Base-by-base conservation (phyloP, 2,329 filamentous ascomycete genomes). In the Trichoderma afroharzianum region DNA sequence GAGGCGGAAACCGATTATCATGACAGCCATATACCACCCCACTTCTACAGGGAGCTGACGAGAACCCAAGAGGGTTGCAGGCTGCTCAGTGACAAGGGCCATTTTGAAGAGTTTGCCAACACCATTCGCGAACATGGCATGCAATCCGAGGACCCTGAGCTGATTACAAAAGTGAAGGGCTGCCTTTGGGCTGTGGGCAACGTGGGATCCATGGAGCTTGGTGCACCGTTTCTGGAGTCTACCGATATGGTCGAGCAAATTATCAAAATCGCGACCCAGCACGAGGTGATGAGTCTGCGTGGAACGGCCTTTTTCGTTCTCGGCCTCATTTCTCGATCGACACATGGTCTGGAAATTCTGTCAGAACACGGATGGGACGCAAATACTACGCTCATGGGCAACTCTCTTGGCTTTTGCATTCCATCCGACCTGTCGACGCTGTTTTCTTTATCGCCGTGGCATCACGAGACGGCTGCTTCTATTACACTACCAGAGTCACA, bases 121-220 rank as follows among this genome's bases (percentile, higher is more conserved):
- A 98, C 93, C 0, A 97, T 99, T 75, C 91, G 92, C 63, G 94
- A 98, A 74, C 92, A 94, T 76, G 93, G 92, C 43, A 91, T 95
- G 85, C 92, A 96, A 76, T 91, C 91, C 55, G 92, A 97, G 75
- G 96, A 99, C 76, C 80, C 88, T 0, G 96, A 99, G 80, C 88
- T 92, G 28, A 90, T 98, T 58, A 90, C 94, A 72, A 98, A 98
- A 79, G 94, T 98, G 74, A 99, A 99, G 81, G 96, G 95, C 8
- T 98, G 94, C 79, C 85, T 99, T 62, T 99, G 96, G 96, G 96
- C 96, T 0, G 94, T 99, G 1, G 96, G 96, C 28, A 99, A 99
- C 76, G 95, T 99, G 47, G 96, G 96, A 0, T 98, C 95, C 0
- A 98, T 99, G 95, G 95, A 98, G 77, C 89, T 98, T 2, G 96